Conservation (phyloP, 2,329 filamentous ascomycete species). For the Penicillium polonicum region DNA sequence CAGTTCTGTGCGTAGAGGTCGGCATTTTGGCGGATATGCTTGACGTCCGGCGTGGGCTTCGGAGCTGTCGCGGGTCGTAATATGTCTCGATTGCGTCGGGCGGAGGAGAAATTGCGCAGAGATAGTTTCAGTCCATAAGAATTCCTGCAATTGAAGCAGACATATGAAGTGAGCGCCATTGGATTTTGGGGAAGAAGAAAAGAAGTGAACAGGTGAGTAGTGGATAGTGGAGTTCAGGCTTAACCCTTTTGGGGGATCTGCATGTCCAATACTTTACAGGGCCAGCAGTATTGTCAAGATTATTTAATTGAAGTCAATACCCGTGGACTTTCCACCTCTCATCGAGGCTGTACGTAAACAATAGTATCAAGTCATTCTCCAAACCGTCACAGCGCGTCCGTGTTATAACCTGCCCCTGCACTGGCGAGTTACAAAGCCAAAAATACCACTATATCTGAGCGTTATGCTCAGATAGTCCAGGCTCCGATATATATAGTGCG, state of each 20-base stretch:
- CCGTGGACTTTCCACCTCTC: too few relatives aligned
- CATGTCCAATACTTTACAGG: neutral
- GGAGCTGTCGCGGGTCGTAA: conserved; percentile 69
- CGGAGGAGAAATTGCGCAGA: conserved; percentile 23
- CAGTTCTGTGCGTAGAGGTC: conserved; percentile 80
- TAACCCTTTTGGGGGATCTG: conserved; percentile 11
- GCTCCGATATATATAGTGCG: too few relatives aligned
- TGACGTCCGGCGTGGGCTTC: conserved; percentile 77
- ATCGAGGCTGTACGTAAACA: too few relatives aligned
- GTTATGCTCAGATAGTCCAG: too few relatives aligned
- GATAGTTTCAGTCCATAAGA: conserved; percentile 12
- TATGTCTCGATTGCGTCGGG: conserved; percentile 24
- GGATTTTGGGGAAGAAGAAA: conserved; percentile 7
- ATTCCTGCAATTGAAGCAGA: conserved; percentile 37
- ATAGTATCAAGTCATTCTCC: too few relatives aligned
- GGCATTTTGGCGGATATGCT: conserved; percentile 83
- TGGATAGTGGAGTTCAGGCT: conserved; percentile 12
- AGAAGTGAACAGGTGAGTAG: conserved; percentile 5
- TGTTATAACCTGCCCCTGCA: too few relatives aligned
- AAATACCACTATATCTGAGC: too few relatives aligned
- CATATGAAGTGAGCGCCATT: conserved; percentile 32
- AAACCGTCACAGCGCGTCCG: too few relatives aligned
- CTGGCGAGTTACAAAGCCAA: too few relatives aligned
- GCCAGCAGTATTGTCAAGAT: too few relatives aligned
- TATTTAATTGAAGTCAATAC: too few relatives aligned